Percentiles rank a stretch among this genome's conserved stretches.
phyloP scores from a whole-genome alignment of 805 yeast species.

The Candida palmyrensis region DNA sequence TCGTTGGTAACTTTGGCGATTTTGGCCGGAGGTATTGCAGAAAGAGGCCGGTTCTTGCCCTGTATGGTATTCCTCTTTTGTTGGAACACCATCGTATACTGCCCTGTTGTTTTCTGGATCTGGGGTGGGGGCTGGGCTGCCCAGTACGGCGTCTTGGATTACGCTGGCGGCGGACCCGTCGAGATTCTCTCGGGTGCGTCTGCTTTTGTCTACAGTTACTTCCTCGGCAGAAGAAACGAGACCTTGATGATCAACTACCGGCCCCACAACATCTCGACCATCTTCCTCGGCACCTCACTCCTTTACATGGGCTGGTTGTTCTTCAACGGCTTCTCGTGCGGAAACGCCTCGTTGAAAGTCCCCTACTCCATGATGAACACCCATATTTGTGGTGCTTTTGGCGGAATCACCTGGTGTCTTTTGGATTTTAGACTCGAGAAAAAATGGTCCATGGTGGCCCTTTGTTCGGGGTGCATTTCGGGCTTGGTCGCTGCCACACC shows the following conservation, averaged over 20 bases:
- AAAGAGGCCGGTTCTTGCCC: slow-evolving; percentile 86
- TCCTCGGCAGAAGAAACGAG: slow-evolving; percentile 71
- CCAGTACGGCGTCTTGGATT: slow-evolving; percentile 88
- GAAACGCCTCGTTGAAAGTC: slow-evolving; percentile 76
- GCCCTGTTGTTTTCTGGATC: slow-evolving; percentile 94
- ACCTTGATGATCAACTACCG: slow-evolving; percentile 81
- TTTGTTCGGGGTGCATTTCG: slow-evolving; percentile 92
- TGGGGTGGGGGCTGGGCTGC: slow-evolving; percentile 97
- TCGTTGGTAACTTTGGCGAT: slow-evolving; percentile 89
- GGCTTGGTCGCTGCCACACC: slow-evolving; percentile 98
- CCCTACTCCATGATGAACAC: slow-evolving; percentile 90
- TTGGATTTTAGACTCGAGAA: slow-evolving; percentile 83
- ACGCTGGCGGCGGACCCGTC: slow-evolving; percentile 98
- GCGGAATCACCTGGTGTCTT: slow-evolving; percentile 88
- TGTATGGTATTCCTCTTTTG: slow-evolving; percentile 74
- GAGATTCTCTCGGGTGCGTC: slow-evolving; percentile 89
- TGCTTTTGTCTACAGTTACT: slow-evolving; percentile 81
- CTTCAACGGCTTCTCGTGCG: slow-evolving; percentile 88
- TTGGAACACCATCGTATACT: slow-evolving; percentile 90
- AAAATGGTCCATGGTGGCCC: slow-evolving; percentile 92
- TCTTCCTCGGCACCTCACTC: slow-evolving; percentile 80
- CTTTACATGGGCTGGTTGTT: slow-evolving; percentile 97
- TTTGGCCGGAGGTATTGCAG: slow-evolving; percentile 85
- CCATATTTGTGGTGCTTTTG: slow-evolving; percentile 83
- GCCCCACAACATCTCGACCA: slow-evolving; percentile 91